Conservation (phyloP, 1,139 yeast species). For the Sugiyamaella novakii region DNA sequence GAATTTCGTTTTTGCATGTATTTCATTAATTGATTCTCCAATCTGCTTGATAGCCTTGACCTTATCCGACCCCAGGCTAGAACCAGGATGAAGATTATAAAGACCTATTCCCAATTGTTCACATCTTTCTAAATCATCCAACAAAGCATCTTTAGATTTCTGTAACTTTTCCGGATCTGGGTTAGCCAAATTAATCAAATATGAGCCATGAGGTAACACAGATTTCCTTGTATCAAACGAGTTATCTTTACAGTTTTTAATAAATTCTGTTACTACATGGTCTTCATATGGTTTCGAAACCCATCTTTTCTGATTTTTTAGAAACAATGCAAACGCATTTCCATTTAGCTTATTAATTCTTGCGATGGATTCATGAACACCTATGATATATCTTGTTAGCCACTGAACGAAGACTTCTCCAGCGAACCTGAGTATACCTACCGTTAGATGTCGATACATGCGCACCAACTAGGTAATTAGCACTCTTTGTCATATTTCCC, state of each 20-base stretch:
- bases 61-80: slow-evolving; percentile 70
- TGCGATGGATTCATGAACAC: slow-evolving; percentile 67
- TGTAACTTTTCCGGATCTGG: slow-evolving; percentile 80
- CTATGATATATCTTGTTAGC: slow-evolving; percentile 28
- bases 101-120: slow-evolving; percentile 81
- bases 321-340: slow-evolving; percentile 85
- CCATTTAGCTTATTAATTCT: slow-evolving; percentile 35
- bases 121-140: slow-evolving; percentile 86
- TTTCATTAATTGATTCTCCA: slow-evolving; percentile 78
- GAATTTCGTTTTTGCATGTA: slow-evolving; percentile 67
- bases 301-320: slow-evolving; percentile 93
- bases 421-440: slow-evolving; percentile 15
- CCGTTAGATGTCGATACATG: slow-evolving; percentile 44
- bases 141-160: slow-evolving; percentile 74
- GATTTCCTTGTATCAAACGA: slow-evolving; percentile 76
- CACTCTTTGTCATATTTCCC: neutral
- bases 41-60: slow-evolving; percentile 61
- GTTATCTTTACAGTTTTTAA: slow-evolving; percentile 58
- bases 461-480: slow-evolving; percentile 39
- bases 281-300: slow-evolving; percentile 71
- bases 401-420: no score
- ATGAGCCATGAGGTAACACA: slow-evolving; percentile 91
- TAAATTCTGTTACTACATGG: slow-evolving; percentile 69
- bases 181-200: slow-evolving; percentile 86
- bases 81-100: slow-evolving; percentile 95